Base-by-base conservation (phyloP, 129 eudicot genomes). In the Flaveria bidentis region DNA sequence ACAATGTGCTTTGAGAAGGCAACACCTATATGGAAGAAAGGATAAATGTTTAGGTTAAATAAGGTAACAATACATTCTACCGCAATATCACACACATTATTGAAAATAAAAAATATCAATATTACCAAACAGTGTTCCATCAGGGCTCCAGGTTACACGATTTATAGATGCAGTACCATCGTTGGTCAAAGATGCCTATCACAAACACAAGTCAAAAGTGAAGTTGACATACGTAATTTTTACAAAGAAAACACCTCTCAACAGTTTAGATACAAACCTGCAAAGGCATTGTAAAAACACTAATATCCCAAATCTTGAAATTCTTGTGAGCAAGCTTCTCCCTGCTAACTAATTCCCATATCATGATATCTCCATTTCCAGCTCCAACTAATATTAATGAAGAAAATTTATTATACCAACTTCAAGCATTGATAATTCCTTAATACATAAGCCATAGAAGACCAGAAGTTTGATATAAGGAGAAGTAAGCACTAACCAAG, bases 1-100 rank as follows among this genome's bases (percentile, higher is more conserved):
- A 91, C 92, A 71, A 91, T 82, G 88, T 89, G 91, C 83, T 89
- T 91, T 15, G 97, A 89, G 82, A 82, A 91, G 57, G 97, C 97
- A 80, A 91, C 92, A 76, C 97, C 97, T 91, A 44, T n/a, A 50
- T 50, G 39, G 56, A 49, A 20, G 69, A 63, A 63, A 63, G 36
- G 41, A 63, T 14, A 63, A 63, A 6, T 33, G 18, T 30, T 63
- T 63, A 15, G 69, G 46, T 14, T 63, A 15, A 30, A 13, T 30
- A 14, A 63, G 45, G 20, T 33, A 63, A 63, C 15, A 28, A 13
- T 15, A 33, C 20, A 30, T 62, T 44, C 6, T 60, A 53, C 20
- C 25, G 33, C 33, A 42, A 0, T 51, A 53, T 16, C 25, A 23
- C 23, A 23, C 28, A 41, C 28, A 51, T 41, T 50, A 5, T 36